Base-by-base conservation (phyloP, 768 basidiomycete genomes). In the Lentinula sp. region DNA sequence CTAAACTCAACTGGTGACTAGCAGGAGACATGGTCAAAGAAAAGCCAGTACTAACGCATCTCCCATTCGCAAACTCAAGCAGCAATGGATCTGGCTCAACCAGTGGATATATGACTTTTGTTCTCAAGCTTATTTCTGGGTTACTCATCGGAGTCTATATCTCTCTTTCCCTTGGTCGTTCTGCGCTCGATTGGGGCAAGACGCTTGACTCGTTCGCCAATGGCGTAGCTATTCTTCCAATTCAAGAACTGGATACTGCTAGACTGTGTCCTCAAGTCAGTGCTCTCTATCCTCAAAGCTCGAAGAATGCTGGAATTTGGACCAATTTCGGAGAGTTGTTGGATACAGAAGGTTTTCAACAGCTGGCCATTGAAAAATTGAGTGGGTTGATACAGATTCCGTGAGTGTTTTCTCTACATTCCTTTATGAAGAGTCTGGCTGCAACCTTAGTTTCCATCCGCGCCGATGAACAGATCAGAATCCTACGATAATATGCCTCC, bases 401-500 rank as follows among this genome's bases (percentile, higher is more conserved):
- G 75, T 78, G 61, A 70, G 74, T 72, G 6, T 23, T 45, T 46
- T 15, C 45, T 13, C n/a, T 28, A 28, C 28, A 28, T 3, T 28
- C 28, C 28, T 28, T 28, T 28, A 3, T 28, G 28, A 28, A 28
- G n/a, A n/a, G n/a, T 28, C 28, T 28, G 28, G 28, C 31, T 51
- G 9, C n/a, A 31, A n/a, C 13, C 4, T 9, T 32, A 31, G 45
- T 15, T 35, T 18, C 23, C 4, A 15, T 10, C 28, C 18, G 0
- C 21, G 23, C 11, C 31, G 11, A 32, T 34, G 16, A 32, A 18
- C 51, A 84, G 83, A 23, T 84, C 83, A 13, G 80, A 81, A 64
- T 78, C 77, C 0, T 82, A 73, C 66, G 83, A 84, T 62, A 66
- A 72, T 53, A 81, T 81, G 79, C 73, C 66, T 0, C 75, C 75